phyloP scores from a whole-genome alignment of 163 green algal species.

The Prototheca wickerhamii region DNA sequence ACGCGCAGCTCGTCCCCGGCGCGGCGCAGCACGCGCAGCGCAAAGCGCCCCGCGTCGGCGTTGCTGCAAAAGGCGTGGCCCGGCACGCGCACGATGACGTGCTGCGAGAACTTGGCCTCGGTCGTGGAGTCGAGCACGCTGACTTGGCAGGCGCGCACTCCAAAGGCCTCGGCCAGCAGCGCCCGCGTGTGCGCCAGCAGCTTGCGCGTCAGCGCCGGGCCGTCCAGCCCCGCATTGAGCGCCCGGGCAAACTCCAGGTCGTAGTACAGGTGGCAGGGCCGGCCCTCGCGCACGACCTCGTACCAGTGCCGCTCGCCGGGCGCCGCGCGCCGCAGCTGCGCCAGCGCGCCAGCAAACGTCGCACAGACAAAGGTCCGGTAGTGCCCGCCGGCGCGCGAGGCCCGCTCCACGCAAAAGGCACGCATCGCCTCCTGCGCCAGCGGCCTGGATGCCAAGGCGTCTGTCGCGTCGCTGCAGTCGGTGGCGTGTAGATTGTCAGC shows the following conservation, averaged over 20 bases:
- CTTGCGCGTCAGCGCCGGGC: conserved; percentile 31
- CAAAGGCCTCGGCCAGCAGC: neutral
- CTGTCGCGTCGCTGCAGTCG: neutral
- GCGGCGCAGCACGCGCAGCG: conserved; percentile 21
- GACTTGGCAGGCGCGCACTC: conserved; percentile 31
- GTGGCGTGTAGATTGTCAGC: too few species aligned
- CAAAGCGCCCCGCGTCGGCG: conserved; percentile 38
- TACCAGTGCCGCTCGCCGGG: conserved; percentile 57
- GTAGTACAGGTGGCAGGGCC: conserved; percentile 86
- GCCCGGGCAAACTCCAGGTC: conserved; percentile 72
- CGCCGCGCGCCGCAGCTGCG: conserved; percentile 16
- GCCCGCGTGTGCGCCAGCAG: conserved; percentile 18
- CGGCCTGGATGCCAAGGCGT: neutral
- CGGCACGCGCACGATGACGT: conserved; percentile 54
- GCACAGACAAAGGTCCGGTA: conserved; percentile 58
- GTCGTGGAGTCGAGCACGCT: conserved; percentile 68
- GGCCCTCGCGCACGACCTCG: conserved; percentile 63
- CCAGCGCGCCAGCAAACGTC: conserved; percentile 45
- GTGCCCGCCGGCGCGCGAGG: conserved; percentile 19
- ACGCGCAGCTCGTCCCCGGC: conserved; percentile 14
- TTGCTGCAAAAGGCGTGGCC: conserved; percentile 54
- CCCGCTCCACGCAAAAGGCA: conserved; percentile 56
- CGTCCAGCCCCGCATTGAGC: conserved; percentile 30
- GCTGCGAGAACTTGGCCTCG: conserved; percentile 58
- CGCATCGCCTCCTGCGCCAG: conserved; percentile 25